phyloP scores from a whole-genome alignment of 345 rosid genomes.

The Raphanus sativus region DNA sequence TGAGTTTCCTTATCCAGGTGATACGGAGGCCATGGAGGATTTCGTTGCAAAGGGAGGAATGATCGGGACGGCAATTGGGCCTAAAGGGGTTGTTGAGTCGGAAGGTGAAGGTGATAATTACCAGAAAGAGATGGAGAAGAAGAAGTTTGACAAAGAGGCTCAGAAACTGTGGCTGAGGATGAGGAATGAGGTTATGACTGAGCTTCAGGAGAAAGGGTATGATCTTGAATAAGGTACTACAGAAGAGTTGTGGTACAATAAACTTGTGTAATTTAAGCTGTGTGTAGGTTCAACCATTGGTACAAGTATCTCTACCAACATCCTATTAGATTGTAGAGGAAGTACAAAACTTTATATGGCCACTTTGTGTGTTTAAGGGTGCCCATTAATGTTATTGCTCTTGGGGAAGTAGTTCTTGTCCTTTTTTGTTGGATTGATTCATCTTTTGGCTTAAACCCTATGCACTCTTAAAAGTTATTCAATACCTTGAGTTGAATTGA shows the following conservation, averaged over 20 bases:
- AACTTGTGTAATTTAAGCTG: slow-evolving; percentile 20
- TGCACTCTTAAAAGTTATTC: not conserved
- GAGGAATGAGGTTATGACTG: slow-evolving; percentile 83
- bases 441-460: not conserved
- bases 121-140: slow-evolving; percentile 64
- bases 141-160: slow-evolving; percentile 70
- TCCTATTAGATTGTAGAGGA: not conserved
- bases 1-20: slow-evolving; percentile 90
- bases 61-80: slow-evolving; percentile 73
- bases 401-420: slow-evolving; percentile 8
- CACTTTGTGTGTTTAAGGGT: too few species aligned
- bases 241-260: not conserved
- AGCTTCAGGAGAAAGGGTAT: slow-evolving; percentile 81
- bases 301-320: not conserved
- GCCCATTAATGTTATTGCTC: not conserved
- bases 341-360: not conserved
- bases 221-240: slow-evolving; percentile 54
- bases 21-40: slow-evolving; percentile 86
- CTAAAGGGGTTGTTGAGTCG: slow-evolving; percentile 61
- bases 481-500: not conserved
- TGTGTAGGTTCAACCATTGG: slow-evolving; percentile 7
- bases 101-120: slow-evolving; percentile 55
- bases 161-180: slow-evolving; percentile 83
- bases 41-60: slow-evolving; percentile 73
- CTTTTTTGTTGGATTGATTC: slow-evolving; percentile 4